Evolutionary conservation across 1,284 basidiomycete genomes (phyloP).

Genomic region (Pyrrhoderma noxium): DNA sequence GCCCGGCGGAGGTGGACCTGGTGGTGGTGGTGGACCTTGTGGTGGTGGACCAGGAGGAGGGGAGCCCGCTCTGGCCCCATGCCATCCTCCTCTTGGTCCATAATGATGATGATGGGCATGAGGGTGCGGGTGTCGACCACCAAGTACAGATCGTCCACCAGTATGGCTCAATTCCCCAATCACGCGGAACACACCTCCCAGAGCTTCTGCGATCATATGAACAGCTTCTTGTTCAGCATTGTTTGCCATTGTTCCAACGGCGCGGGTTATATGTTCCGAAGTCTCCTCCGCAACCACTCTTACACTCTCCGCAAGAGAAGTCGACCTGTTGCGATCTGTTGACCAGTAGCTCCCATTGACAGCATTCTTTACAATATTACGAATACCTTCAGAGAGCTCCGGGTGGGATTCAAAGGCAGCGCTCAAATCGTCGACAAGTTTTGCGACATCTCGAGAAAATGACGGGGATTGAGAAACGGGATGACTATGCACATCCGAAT

Average conservation of each 20-base stretch:
- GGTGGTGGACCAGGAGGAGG: slow-evolving; percentile 11
- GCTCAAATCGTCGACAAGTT: slow-evolving; percentile 47
- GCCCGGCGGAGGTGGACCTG: not conserved
- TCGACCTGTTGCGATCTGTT: slow-evolving; percentile 48
- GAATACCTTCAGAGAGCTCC: slow-evolving; percentile 58
- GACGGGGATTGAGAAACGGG: too few species aligned
- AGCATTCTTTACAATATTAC: slow-evolving; percentile 53
- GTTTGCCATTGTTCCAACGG: slow-evolving; percentile 37
- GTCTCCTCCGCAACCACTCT: slow-evolving; percentile 38
- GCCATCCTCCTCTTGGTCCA: not conserved
- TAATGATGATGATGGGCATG: not conserved
- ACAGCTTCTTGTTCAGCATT: slow-evolving; percentile 55
- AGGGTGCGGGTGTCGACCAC: not conserved
- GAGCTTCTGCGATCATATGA: slow-evolving; percentile 53
- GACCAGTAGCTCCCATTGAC: slow-evolving; percentile 61
- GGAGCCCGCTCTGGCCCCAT: not conserved
- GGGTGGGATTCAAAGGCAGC: slow-evolving; percentile 53
- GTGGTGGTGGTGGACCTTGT: slow-evolving; percentile 18
- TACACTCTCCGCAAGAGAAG: slow-evolving; percentile 44
- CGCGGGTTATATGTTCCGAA: slow-evolving; percentile 23
- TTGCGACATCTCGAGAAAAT: slow-evolving; percentile 55
- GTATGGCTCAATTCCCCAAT: slow-evolving; percentile 34
- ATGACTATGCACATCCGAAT: too few species aligned
- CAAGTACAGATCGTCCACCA: not conserved
- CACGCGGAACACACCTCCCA: slow-evolving; percentile 49